Percentiles rank a stretch among this genome's conserved stretches.
These are phyloP conservation scores for Exophiala xenobiotica DNA, from an alignment of 2,329 filamentous ascomycete genomes.

Conservation along the genomic window DNA sequence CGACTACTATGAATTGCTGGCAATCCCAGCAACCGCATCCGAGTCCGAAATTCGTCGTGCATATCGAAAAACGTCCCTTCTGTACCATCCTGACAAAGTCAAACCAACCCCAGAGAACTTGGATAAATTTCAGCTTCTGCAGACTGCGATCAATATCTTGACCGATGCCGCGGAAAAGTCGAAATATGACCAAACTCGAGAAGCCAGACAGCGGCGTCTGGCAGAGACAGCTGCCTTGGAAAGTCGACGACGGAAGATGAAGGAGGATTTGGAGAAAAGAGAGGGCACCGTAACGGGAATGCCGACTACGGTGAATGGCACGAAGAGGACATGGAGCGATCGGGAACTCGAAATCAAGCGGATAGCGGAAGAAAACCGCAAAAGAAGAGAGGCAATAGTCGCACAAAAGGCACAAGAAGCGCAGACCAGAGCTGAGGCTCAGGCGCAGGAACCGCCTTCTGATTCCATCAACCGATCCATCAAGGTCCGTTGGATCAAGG, in stretches of 20 bases:
- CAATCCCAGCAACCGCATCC: constrained; percentile 60
- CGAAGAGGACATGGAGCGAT: constrained; percentile 57
- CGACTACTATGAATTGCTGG: constrained; percentile 78
- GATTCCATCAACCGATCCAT: constrained; percentile 53
- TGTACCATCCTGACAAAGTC: constrained; percentile 92
- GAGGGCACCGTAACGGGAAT: constrained; percentile 46
- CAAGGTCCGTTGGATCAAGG: constrained; percentile 56
- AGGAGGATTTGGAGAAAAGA: constrained; percentile 78
- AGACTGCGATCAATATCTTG: constrained; percentile 83
- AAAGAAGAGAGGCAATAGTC: constrained; percentile 47
- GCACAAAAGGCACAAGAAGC: constrained; percentile 46
- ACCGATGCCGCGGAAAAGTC: constrained; percentile 67
- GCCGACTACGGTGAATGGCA: constrained; percentile 43
- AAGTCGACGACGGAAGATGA: constrained; percentile 70
- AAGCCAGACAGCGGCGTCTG: constrained; percentile 68
- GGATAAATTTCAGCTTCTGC: constrained; percentile 79
- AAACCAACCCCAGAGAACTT: constrained; percentile 66
- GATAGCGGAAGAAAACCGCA: constrained; percentile 54
- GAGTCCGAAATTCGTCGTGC: constrained; percentile 77
- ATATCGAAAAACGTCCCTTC: constrained; percentile 81
- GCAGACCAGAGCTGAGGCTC: constrained; percentile 35
- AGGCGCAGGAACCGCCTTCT: constrained; percentile 24
- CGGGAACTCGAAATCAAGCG: constrained; percentile 54
- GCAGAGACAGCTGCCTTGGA: constrained; percentile 72
- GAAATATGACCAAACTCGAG: constrained; percentile 74